These are phyloP conservation scores for Aspergillus thermomutatus DNA, from an alignment of 2,329 filamentous ascomycete species.

Conservation along the genomic window DNA sequence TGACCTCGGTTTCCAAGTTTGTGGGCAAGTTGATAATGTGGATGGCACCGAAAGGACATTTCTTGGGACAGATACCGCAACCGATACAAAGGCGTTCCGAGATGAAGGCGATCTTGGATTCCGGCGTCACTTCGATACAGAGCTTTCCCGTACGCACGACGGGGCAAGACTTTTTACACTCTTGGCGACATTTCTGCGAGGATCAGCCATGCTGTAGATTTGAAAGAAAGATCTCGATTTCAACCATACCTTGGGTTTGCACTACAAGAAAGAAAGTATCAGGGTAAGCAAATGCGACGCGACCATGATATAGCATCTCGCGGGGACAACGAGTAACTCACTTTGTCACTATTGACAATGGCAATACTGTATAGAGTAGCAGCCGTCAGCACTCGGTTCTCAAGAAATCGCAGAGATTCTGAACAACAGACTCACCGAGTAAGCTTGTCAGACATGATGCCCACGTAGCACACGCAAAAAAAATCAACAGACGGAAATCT, in stretches of 20 bases:
- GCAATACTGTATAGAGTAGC: constrained; percentile 67
- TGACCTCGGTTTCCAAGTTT: constrained; percentile 97
- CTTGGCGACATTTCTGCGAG: constrained; percentile 88
- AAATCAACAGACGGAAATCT: constrained; percentile 3
- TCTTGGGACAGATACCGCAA: constrained; percentile 99
- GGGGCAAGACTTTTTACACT: constrained; percentile 98
- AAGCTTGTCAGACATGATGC: constrained; percentile 84
- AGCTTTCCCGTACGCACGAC: constrained; percentile 97
- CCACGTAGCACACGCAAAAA: constrained; percentile 9
- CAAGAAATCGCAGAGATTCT: not conserved
- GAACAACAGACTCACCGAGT: constrained; percentile 66
- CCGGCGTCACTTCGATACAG: constrained; percentile 86
- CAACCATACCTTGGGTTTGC: constrained; percentile 73
- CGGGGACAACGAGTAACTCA: constrained; percentile 44
- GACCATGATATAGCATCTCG: constrained; percentile 39
- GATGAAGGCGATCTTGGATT: constrained; percentile 95
- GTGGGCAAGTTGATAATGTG: constrained; percentile 99
- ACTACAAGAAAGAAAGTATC: constrained; percentile 50
- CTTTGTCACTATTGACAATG: constrained; percentile 98
- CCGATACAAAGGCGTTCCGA: constrained; percentile 95
- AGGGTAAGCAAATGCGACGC: constrained; percentile 38
- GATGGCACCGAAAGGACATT: constrained; percentile 97
- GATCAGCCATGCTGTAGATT: constrained; percentile 17
- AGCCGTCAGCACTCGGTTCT: constrained; percentile 12
- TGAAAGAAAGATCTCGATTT: not conserved